Base-by-base conservation (phyloP, 1,284 basidiomycete genomes). In the Leccinum cinnamomeum region DNA sequence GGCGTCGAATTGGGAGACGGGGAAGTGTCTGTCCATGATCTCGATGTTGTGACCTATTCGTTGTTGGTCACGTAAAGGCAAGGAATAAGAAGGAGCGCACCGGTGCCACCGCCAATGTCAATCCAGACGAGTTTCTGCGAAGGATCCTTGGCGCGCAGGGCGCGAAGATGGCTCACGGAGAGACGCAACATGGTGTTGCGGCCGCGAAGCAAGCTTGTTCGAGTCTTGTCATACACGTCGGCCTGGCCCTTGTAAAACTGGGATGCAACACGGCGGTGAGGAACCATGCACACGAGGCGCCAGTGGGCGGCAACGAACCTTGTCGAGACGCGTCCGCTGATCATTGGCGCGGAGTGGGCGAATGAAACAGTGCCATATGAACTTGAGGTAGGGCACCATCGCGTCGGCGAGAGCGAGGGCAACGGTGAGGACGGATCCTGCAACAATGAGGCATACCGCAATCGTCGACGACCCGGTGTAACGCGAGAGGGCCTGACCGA, bases 61-160 rank as follows among this genome's bases (percentile, higher is more conserved):
- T 12, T 61, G 30, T 64, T 20, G 60, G 54, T 56, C 23, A 4
- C 18, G 37, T 51, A 7, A 60, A 4, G 35, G 18, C 30, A 44
- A 51, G 33, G 23, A 48, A 51, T 35, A 28, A 30, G 23, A 48
- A 2, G 0, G 14, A 44, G 62, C 70, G 62, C 58, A 82, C 87
- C 89, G 10, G 91, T 93, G 39, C 91, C 92, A 30, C 91, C 92
- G 8, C 91, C 92, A 61, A 94, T 87, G 73, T 93, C 92, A 35
- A 93, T 82, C 92, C 92, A 94, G 35, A 94, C 82, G 10, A 90
- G 78, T 30, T 80, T 79, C 68, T 84, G 81, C 0, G 76, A 68
- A 0, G 81, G 80, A 23, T 79, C 67, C 28, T 71, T 74, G 46
- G 72, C 72, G 16, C 78, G 80, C 57, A 84, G 78, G 2, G 82